Base-by-base conservation (phyloP, 345 rosid species). In the Pistacia vera region DNA sequence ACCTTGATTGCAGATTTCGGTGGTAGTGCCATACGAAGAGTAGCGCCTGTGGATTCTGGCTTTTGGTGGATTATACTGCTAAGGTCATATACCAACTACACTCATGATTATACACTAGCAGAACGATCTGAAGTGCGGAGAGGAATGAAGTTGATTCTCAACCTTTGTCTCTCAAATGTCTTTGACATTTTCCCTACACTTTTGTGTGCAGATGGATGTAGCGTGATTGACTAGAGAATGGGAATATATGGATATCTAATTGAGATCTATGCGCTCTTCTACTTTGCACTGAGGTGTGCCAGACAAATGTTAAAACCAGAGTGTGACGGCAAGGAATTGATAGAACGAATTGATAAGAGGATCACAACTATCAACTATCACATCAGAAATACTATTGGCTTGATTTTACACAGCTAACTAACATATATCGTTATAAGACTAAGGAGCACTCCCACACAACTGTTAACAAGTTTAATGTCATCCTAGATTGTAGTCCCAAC, bases 151-250 rank as follows among this genome's bases (percentile, higher is more conserved):
- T 25, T 25, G 25, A 25, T 25, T 33, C 84, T 87, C 58, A 81
- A 81, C 73, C 81, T 81, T 70, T 83, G 88, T 80, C 88, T 87
- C 68, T 83, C 90, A 11, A 86, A 81, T 80, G 90, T 89, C 64
- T 90, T 88, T 52, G 93, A 90, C 79, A 90, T 86, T 63, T 90
- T 87, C 57, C 89, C 92, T 2, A 88, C 92, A 35, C 90, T 88
- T 73, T 77, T 88, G n/a, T 86, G 92, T 51, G 90, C 90, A 60
- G 88, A 87, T 78, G 94, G 92, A 1, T 86, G 90, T 68, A 83
- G 89, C 84, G 85, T 90, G 92, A 88, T 88, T 68, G 94, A 88
- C 78, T 70, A 89, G 73, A 85, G 90, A 74, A 86, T 88, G 90
- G 90, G 52, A 52, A 25, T 25, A 28, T 60, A 20, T 56, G 18